These are phyloP conservation scores for Taiozyma sp. DNA, from an alignment of 1,139 yeast genomes.

Conservation along the genomic window DNA sequence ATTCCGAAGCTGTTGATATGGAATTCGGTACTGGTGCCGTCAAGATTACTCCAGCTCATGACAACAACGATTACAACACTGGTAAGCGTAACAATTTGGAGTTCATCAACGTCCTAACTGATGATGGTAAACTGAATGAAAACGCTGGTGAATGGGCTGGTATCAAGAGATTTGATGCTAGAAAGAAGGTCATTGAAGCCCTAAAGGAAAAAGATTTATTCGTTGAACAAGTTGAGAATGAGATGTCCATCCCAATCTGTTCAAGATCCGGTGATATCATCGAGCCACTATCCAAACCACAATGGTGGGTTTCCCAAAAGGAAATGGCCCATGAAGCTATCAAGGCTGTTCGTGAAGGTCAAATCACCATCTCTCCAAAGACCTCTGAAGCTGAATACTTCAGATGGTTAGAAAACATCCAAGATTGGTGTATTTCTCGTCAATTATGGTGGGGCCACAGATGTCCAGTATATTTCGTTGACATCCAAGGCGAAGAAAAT, in stretches of 20 bases:
- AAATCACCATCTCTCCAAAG: constrained; percentile 77
- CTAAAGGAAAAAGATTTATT: constrained; percentile 70
- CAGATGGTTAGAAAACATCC: constrained; percentile 94
- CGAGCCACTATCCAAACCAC: constrained; percentile 95
- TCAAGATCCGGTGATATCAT: constrained; percentile 95
- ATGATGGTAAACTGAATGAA: constrained; percentile 86
- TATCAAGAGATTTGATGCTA: constrained; percentile 90
- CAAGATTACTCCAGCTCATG: constrained; percentile 97
- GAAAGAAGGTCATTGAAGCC: constrained; percentile 75
- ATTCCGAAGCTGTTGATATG: constrained; percentile 95
- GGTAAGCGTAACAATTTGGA: constrained; percentile 93
- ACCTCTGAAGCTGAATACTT: constrained; percentile 89
- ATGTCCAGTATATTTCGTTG: constrained; percentile 91
- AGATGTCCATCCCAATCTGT: constrained; percentile 91
- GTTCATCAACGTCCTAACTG: constrained; percentile 84
- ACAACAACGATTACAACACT: constrained; percentile 91
- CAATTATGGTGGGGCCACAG: constrained; percentile 99
- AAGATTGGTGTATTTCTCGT: constrained; percentile 99
- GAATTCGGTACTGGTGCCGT: constrained; percentile 99
- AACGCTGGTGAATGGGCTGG: constrained; percentile 94
- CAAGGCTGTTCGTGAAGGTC: constrained; percentile 78
- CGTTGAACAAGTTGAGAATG: constrained; percentile 85
- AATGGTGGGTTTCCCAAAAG: constrained; percentile 97
- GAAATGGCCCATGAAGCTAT: constrained; percentile 89
- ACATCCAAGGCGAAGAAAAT: constrained; percentile 58